Base-by-base conservation (phyloP, 441 rosid genomes). In the Populus hybrid region DNA sequence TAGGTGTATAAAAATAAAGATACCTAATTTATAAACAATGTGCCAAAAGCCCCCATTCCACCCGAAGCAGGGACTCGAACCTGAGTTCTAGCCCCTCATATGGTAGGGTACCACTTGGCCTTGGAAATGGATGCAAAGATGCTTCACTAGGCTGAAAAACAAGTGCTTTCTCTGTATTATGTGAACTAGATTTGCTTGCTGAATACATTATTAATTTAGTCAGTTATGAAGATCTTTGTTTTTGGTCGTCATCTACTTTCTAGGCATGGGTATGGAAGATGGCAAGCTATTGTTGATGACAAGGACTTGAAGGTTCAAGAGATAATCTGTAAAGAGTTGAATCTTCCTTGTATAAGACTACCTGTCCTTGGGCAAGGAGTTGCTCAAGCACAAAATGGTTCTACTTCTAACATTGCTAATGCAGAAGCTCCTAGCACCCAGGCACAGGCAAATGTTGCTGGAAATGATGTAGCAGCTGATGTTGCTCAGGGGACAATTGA, bases 271-370 rank as follows among this genome's bases (percentile, higher is more conserved):
- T 97, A 94, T 69, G 99, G 99, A 85, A 90, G 96, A 84, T 94
- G 99, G 99, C 99, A 94, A 89, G 98, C 98, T 63, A 97, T 97
- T 77, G 93, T 94, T 77, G 98, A 97, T 84, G 98, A 97, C 85
- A 92, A 88, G 85, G 99, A 89, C 76, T 81, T 94, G 88, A 88
- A 83, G 86, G 82, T 97, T 79, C 98, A 91, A 84, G 97, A 94
- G 81, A 76, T 93, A 78, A 92, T 97, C 76, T 93, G 97, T 86
- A 92, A 90, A 82, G 99, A 94, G 84, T 69, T 97, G 85, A 92
- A 89, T 84, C 95, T 94, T 75, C 93, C 94, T 42, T 80, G 83
- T n/a, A 78, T 91, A 82, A 92, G 86, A 83, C 83, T 90, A 77
- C 91, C 97, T 70, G 81, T 86, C 78, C 85, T 86, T 6, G 98